A percentile compares a stretch with the other conserved stretches of the same genome.
These are phyloP conservation scores for Apiotrichum porosum DNA, from an alignment of 1,284 basidiomycete genomes.

Conservation along the genomic window DNA sequence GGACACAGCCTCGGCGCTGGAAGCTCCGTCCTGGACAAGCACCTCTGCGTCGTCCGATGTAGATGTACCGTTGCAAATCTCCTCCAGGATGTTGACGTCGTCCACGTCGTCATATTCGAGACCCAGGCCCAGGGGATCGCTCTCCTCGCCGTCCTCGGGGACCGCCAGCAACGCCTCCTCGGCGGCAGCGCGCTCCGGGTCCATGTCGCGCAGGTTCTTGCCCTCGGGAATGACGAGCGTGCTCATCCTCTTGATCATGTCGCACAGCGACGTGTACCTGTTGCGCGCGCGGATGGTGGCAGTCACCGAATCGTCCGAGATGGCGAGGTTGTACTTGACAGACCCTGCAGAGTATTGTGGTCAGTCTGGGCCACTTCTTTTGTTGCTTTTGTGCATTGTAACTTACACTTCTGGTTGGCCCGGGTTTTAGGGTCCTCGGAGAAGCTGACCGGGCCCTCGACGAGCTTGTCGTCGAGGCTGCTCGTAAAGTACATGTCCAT, in stretches of 20 bases:
- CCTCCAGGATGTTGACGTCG: not conserved
- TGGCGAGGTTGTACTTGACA: constrained; percentile 34
- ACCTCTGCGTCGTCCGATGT: too few relatives aligned
- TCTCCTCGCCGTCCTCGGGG: not conserved
- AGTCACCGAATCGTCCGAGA: constrained; percentile 13
- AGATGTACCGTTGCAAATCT: too few relatives aligned
- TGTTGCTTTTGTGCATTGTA: not conserved
- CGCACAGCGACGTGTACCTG: constrained; percentile 10
- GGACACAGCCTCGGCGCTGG: too few relatives aligned
- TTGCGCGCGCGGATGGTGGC: too few relatives aligned
- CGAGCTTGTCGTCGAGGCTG: constrained; percentile 41
- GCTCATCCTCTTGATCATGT: constrained; percentile 30
- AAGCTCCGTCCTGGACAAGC: too few relatives aligned
- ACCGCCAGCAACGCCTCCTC: not conserved
- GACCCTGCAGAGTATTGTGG: constrained; percentile 42
- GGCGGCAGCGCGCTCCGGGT: not conserved
- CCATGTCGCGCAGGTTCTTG: constrained; percentile 36
- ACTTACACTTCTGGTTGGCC: constrained; percentile 30
- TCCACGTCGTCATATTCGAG: not conserved
- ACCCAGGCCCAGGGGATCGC: too few relatives aligned
- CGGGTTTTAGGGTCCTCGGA: constrained; percentile 18
- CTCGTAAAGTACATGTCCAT: constrained; percentile 49
- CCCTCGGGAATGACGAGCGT: constrained; percentile 38
- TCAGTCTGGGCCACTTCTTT: not conserved
- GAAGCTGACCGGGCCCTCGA: constrained; percentile 27